phyloP scores from a whole-genome alignment of 345 rosid genomes.

The Hibiscus syriacus region DNA sequence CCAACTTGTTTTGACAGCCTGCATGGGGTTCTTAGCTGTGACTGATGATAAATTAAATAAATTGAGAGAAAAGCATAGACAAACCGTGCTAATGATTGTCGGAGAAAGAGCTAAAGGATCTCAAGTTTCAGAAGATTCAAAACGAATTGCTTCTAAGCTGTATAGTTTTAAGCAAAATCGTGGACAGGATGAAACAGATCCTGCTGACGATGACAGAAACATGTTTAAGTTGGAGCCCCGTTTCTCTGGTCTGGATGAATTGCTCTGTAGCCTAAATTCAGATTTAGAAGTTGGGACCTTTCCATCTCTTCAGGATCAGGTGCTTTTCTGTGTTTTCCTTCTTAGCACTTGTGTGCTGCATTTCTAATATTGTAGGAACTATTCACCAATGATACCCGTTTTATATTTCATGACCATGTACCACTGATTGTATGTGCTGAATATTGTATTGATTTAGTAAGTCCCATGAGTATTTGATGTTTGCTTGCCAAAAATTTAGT shows the following conservation, averaged over 20 bases:
- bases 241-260: conserved; percentile 34
- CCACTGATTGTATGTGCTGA: neutral
- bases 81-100: conserved; percentile 44
- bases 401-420: neutral
- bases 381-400: too few species aligned
- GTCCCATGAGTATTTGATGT: neutral
- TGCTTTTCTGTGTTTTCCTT: conserved; percentile 21
- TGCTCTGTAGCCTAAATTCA: conserved; percentile 30
- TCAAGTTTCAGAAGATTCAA: conserved; percentile 64
- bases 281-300: conserved; percentile 48
- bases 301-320: conserved; percentile 93
- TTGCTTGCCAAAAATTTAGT: conserved; percentile 7
- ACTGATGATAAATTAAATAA: conserved; percentile 66
- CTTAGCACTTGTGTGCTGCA: neutral
- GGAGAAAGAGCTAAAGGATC: conserved; percentile 62
- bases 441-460: neutral
- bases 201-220: conserved; percentile 18
- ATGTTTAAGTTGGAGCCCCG: conserved; percentile 20
- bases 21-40: conserved; percentile 74
- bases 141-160: conserved; percentile 73
- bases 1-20: conserved; percentile 84
- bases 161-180: conserved; percentile 78
- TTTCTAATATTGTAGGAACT: too few species aligned
- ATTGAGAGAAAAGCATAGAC: conserved; percentile 75
- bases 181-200: conserved; percentile 33